A percentile compares a stretch with the other conserved stretches of the same genome.
phyloP scores from a whole-genome alignment of 2,329 filamentous ascomycete species.

The Verticillium longisporum region DNA sequence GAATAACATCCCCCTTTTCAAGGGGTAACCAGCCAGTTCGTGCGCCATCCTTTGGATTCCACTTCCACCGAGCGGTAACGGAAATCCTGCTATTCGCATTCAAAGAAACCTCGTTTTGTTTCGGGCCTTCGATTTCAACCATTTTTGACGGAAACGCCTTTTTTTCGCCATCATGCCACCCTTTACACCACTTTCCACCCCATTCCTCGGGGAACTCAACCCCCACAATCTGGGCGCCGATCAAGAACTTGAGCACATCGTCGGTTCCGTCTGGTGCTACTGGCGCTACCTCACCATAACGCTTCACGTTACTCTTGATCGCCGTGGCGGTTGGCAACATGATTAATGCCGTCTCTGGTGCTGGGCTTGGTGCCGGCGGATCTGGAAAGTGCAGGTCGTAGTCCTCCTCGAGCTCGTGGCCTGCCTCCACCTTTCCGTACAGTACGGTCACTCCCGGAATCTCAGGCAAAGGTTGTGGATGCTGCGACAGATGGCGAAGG shows the following conservation, averaged over 20 bases:
- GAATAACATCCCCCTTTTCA: slow-evolving; percentile 42
- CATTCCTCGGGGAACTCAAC: slow-evolving; percentile 24
- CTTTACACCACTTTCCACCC: slow-evolving; percentile 26
- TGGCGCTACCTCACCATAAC: slow-evolving; percentile 22
- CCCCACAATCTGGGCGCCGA: slow-evolving; percentile 22
- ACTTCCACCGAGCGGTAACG: slow-evolving; percentile 22
- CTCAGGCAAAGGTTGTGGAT: slow-evolving; percentile 30
- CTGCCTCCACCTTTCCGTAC: slow-evolving; percentile 20
- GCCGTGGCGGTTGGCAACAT: slow-evolving; percentile 26
- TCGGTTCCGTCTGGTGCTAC: slow-evolving; percentile 22
- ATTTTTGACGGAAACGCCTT: slow-evolving; percentile 20
- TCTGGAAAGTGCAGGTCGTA: slow-evolving; percentile 30
- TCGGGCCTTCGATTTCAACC: slow-evolving; percentile 18
- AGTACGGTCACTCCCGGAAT: slow-evolving; percentile 28
- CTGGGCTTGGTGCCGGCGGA: slow-evolving; percentile 13
- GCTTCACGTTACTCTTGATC: slow-evolving; percentile 24
- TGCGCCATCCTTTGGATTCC: slow-evolving; percentile 13
- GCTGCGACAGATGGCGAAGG: slow-evolving; percentile 29
- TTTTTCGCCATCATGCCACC: slow-evolving; percentile 23
- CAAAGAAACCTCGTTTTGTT: slow-evolving; percentile 9
- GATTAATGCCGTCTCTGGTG: slow-evolving; percentile 14
- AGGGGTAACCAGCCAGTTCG: slow-evolving; percentile 17
- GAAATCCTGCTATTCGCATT: slow-evolving; percentile 6
- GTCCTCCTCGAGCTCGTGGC: slow-evolving; percentile 14
- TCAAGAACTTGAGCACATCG: slow-evolving; percentile 30